Evolutionary conservation across 305 asterid species (phyloP), one percentile per base, ranked within the genome.

Genomic region (Rubia tinctorum): DNA sequence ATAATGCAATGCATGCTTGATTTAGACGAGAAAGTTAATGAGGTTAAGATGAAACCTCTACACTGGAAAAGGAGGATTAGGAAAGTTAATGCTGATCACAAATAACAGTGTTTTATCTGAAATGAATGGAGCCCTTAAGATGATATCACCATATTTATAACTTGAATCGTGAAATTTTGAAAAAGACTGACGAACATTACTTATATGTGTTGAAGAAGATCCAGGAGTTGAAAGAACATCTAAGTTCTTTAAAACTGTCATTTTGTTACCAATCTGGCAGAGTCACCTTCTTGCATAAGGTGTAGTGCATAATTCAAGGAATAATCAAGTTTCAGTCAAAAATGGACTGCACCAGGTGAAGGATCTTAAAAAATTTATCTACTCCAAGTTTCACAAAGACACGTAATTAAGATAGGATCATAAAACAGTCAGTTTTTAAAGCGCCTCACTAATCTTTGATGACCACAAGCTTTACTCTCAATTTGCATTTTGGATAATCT

Each of bases 191-290:
- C 17, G 23, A 34, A 18, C 18, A 27, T 43, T 20, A 63, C 2
- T 8, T 27, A 40, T 63, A n/a, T 22, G 5, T 73, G 3, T 20
- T 51, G 43, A 37, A 73, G 71, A 73, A 61, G 60, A 64, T 64
- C 11, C 64, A 64, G 51, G 55, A 73, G 14, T 68, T 27, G 27
- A 44, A 61, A 44, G 47, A 60, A 61, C 44, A 61, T 44, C 30
- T 22, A 39, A 55, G 14, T 9, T 13, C 22, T 9, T 44, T 59
- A 23, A 64, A 20, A n/a, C 43, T 23, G 14, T 61, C 17, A 3
- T 2, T 6, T 45, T 45, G 58, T 13, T 43, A 68, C 37, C 15
- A 63, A 23, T 2, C 43, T 45, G 9, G 23, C 60, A 22, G 15
- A 47, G n/a, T 56, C 43, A 58, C 68, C 37, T 39, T 15, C 15